Evolutionary conservation across 768 basidiomycete genomes (phyloP).

Genomic region (Tricholoma saponaceum): DNA sequence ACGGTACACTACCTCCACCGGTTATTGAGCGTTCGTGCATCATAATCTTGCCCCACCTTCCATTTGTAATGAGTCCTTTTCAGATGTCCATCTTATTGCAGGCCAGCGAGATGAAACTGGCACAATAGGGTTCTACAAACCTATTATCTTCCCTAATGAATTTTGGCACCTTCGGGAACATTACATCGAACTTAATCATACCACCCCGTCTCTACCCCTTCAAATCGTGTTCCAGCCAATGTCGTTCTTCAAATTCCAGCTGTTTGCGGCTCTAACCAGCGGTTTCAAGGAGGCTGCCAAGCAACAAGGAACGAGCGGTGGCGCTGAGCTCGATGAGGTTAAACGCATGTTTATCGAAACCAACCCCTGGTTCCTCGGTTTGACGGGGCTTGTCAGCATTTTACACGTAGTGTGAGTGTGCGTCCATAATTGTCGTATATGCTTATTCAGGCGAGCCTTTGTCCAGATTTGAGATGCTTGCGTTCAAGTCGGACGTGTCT

Average conservation of each 20-base stretch:
- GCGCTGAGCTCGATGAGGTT: conserved; percentile 86
- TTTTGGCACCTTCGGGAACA: conserved; percentile 90
- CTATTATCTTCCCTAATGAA: conserved; percentile 89
- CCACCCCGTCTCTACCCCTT: conserved; percentile 74
- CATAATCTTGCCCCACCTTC: not conserved
- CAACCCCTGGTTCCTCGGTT: conserved; percentile 80
- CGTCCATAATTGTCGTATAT: conserved; percentile 3
- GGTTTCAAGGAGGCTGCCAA: conserved; percentile 87
- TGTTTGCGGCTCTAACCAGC: conserved; percentile 79
- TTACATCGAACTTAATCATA: conserved; percentile 80
- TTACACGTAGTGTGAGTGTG: conserved; percentile 78
- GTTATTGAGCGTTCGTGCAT: conserved; percentile 54
- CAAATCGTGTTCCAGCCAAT: conserved; percentile 83
- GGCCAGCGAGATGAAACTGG: conserved; percentile 60
- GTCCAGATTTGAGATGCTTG: conserved; percentile 86
- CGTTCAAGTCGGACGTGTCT: conserved; percentile 91
- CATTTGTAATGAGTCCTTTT: conserved; percentile 10
- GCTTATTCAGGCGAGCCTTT: conserved; percentile 1
- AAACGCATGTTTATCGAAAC: conserved; percentile 92
- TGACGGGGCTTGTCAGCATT: conserved; percentile 82
- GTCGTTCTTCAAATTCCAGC: conserved; percentile 82
- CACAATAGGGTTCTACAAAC: conserved; percentile 71
- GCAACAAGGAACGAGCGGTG: conserved; percentile 57
- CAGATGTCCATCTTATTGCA: conserved; percentile 64
- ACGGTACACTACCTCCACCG: conserved; percentile 52